Evolutionary conservation across 257 asterid genomes (phyloP), one percentile per base, ranked within the genome.

Genomic region (Gardenia jasminoides): DNA sequence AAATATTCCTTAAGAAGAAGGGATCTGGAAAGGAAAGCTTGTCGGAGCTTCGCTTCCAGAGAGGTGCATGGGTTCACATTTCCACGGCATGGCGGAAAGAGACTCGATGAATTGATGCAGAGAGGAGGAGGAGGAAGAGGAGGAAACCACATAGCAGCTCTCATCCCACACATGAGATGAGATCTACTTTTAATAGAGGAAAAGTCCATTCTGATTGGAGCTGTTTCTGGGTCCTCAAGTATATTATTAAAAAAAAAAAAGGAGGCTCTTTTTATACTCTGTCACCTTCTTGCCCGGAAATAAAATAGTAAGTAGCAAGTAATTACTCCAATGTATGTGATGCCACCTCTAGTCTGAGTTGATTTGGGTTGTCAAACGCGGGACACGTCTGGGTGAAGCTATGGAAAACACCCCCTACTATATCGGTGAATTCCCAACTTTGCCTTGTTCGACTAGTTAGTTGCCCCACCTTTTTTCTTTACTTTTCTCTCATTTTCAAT

Each of bases 331-430:
- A 36, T 36, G 41, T 36, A 36, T 58, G 77, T 66, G 82, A 78
- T 41, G 79, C 77, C 83, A 83, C 61, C 81, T 76, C 33, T 26
- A 65, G 72, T 33, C 31, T 65, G 67, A 65, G 80, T 62, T 54
- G 26, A 43, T 77, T 33, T 61, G 48, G 74, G 81, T 75, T 84
- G 84, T 81, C 83, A 24, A 59, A 41, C 33, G 70, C 70, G 76
- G 75, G 83, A n/a, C 68, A 48, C 82, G 48, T 65, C 0, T 48
- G 26, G n/a, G 20, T 2, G 54, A 54, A 0, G 7, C 7, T 8
- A 0, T 1, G 30, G 0, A 5, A 20, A n/a, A n/a, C n/a, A 20
- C 1, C 1, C 39, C 22, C 41, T n/a, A 3, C 67, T 24, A 17
- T 36, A 36, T 36, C 41, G 41, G 6, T 67, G 31, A 31, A 47